Conservation (phyloP, 106 monocot genomes). For the Hemerocallis citrina region DNA sequence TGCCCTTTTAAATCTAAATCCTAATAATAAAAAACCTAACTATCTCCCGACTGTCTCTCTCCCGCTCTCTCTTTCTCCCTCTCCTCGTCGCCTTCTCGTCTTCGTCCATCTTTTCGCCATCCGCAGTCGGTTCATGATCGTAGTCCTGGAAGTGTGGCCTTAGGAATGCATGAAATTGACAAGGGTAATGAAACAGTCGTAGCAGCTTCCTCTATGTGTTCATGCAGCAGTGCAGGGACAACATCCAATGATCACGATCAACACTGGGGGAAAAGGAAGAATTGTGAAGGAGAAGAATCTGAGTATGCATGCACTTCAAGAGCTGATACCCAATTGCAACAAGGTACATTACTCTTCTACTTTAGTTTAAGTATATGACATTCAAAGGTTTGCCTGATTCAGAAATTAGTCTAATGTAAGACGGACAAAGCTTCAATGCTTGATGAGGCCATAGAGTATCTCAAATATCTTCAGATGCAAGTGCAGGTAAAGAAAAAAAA, state of each 20-base stretch:
- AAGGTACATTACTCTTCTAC: slow-evolving; percentile 33
- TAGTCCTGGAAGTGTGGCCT: background rate
- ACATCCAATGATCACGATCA: slow-evolving; percentile 31
- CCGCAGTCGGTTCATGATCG: too few species aligned
- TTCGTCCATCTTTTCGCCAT: too few species aligned
- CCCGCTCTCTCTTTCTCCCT: too few species aligned
- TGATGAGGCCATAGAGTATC: slow-evolving; percentile 88
- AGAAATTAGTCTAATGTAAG: slow-evolving; percentile 16
- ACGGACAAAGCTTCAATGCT: slow-evolving; percentile 94
- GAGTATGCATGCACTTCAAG: slow-evolving; percentile 79
- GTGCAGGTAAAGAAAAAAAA: slow-evolving; percentile 55
- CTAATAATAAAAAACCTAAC: too few species aligned
- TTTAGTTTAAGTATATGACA: background rate
- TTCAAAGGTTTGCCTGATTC: background rate
- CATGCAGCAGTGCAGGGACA: slow-evolving; percentile 16
- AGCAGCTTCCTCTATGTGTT: slow-evolving; percentile 42
- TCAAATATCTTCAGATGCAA: slow-evolving; percentile 81
- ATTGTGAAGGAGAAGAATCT: slow-evolving; percentile 48
- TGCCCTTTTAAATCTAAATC: too few species aligned
- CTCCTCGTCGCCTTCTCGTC: too few species aligned
- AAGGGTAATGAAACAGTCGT: slow-evolving; percentile 30
- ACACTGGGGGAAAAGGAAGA: slow-evolving; percentile 33
- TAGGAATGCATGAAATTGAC: slow-evolving; percentile 11
- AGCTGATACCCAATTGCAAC: slow-evolving; percentile 86
- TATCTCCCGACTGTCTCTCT: too few species aligned